Evolutionary conservation across 208 protist species (phyloP), one percentile per base, ranked within the genome.

Genomic region (Plasmodiophora brassicae): DNA sequence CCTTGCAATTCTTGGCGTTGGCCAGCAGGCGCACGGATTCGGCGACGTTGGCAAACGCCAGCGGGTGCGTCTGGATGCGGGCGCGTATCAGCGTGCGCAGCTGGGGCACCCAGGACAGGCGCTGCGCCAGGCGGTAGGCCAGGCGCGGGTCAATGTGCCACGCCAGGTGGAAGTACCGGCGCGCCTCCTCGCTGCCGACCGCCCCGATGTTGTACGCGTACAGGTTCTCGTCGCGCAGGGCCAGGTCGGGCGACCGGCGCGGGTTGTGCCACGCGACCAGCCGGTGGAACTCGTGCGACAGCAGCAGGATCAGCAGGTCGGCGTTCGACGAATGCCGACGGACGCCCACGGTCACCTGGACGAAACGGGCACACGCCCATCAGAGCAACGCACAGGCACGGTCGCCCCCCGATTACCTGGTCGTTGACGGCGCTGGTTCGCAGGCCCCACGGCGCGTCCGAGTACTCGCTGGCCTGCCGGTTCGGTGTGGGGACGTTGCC

Each of bases 221-320:
- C 1, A 71, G 46, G 43, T 86, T 86, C 84, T 86, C 46, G 25
- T 86, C 50, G 28, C 50, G 46, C 5, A 86, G 84, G 28, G 36
- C 43, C 84, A 14, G 28, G 36, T 65, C 84, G n/a, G 46, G 45
- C 10, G 28, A 44, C 20, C 50, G 46, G 20, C 45, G 5, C 28
- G 84, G 45, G 28, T 86, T 86, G 28, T 71, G 50, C 84, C 84
- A 86, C 20, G 84, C 45, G 36, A 86, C 84, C 28, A 53, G 5
- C 28, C 50, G 28, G 36, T 71, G 45, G 1, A 86, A 57, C n/a
- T 86, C 84, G 43, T 86, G 46, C 35, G 84, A 53, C 46, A 86
- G 5, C 20, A 86, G 44, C 28, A 86, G 25, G 10, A 53, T n/a
- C 5, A 86, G 25, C 84, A 86, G 65, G 41, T 78, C 65, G n/a